A percentile compares a stretch with the other conserved stretches of the same genome.
Evolutionary conservation across 805 yeast species (phyloP).

Genomic region (Nakazawaea sp.): DNA sequence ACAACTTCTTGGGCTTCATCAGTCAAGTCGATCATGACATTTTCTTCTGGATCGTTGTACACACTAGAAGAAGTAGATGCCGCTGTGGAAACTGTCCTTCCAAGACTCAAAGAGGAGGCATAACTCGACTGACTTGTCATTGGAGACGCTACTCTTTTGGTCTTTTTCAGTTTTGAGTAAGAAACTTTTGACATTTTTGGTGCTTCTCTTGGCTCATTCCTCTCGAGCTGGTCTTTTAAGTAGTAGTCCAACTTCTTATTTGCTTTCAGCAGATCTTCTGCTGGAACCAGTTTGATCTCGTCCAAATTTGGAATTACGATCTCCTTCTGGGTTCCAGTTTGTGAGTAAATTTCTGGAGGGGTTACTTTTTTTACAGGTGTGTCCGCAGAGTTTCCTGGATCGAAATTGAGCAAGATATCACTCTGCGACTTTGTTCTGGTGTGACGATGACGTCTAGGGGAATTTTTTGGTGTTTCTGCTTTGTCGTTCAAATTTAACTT

Average conservation of each 20-base stretch:
- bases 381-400: neutral
- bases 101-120: conserved; percentile 8
- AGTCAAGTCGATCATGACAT: conserved; percentile 8
- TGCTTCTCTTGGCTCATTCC: conserved; percentile 1
- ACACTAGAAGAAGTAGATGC: conserved; percentile 6
- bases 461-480: neutral
- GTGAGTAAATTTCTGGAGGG: conserved; percentile 1
- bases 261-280: conserved; percentile 2
- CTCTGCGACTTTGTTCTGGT: conserved; percentile 4
- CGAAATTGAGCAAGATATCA: neutral
- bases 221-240: conserved; percentile 8
- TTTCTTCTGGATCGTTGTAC: neutral
- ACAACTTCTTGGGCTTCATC: conserved; percentile 4
- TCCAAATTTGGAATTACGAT: conserved; percentile 7
- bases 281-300: neutral
- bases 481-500: neutral
- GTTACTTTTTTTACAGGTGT: no score
- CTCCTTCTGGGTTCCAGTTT: conserved; percentile 6
- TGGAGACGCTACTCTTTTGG: conserved; percentile 3
- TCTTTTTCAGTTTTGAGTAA: neutral
- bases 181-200: neutral
- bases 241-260: conserved; percentile 4
- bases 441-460: conserved; percentile 2
- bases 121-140: conserved; percentile 9
- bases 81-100: conserved; percentile 1